phyloP scores from a whole-genome alignment of 805 yeast species.

The Metschnikowia picachoensis region DNA sequence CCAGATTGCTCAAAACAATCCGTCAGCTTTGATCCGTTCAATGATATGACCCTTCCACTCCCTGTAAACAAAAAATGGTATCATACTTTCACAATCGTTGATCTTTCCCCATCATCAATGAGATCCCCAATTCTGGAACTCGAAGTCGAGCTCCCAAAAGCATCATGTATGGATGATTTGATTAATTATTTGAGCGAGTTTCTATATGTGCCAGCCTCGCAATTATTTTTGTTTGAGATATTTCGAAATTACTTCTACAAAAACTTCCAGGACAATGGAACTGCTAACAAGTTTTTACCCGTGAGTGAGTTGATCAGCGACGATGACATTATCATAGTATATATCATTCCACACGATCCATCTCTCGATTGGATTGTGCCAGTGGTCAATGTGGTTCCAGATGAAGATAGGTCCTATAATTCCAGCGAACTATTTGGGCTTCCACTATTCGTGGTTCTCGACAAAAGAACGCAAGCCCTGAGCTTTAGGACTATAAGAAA shows the following conservation, averaged over 20 bases:
- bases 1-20: slow-evolving; percentile 79
- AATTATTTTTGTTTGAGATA: slow-evolving; percentile 38
- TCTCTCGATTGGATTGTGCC: slow-evolving; percentile 48
- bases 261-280: slow-evolving; percentile 58
- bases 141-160: slow-evolving; percentile 70
- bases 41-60: slow-evolving; percentile 83
- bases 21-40: slow-evolving; percentile 90
- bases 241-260: slow-evolving; percentile 65
- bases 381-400: slow-evolving; percentile 45
- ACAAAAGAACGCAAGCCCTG: slow-evolving; percentile 42
- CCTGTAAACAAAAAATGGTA: slow-evolving; percentile 76
- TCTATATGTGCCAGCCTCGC: slow-evolving; percentile 24
- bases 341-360: slow-evolving; percentile 48
- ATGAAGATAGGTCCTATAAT: slow-evolving; percentile 32
- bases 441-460: slow-evolving; percentile 68
- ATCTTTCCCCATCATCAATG: slow-evolving; percentile 36
- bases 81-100: slow-evolving; percentile 58
- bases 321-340: slow-evolving; percentile 63
- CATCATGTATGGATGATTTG: slow-evolving; percentile 60
- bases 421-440: slow-evolving; percentile 58
- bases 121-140: slow-evolving; percentile 44
- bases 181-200: slow-evolving; percentile 56
- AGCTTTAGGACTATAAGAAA: slow-evolving; percentile 57
- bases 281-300: slow-evolving; percentile 55
- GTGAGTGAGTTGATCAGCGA: slow-evolving; percentile 61